A percentile compares a stretch with the other conserved stretches of the same genome.
These are phyloP conservation scores for Helichrysum umbraculigerum DNA, from an alignment of 129 eudicot species.

Conservation along the genomic window DNA sequence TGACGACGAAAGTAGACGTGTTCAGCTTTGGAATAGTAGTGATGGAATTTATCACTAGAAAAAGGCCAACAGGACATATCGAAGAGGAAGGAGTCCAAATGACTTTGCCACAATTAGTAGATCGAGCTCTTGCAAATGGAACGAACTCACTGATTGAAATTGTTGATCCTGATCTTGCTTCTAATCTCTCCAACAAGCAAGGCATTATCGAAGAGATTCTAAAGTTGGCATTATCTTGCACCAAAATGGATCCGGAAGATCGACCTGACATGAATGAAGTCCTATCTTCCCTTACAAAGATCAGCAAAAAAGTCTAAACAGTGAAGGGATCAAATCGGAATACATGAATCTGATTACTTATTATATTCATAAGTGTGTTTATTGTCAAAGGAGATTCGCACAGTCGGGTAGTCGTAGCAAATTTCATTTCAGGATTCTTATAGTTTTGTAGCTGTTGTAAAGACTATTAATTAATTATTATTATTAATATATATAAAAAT, in stretches of 20 bases:
- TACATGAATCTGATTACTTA: neutral
- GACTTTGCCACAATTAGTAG: conserved; percentile 62
- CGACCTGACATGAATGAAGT: conserved; percentile 77
- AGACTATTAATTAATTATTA: no score
- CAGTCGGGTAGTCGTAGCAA: neutral
- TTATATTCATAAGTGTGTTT: neutral
- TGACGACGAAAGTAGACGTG: conserved; percentile 88
- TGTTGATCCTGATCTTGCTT: conserved; percentile 59
- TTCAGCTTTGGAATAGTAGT: conserved; percentile 85
- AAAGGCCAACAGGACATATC: conserved; percentile 71
- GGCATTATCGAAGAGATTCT: conserved; percentile 55
- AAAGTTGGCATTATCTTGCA: conserved; percentile 70
- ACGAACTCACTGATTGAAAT: conserved; percentile 35
- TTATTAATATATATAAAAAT: no score
- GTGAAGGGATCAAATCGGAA: neutral
- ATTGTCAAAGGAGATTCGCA: neutral
- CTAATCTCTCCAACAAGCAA: conserved; percentile 40
- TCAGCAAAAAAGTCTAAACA: conserved; percentile 40
- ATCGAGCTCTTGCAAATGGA: conserved; percentile 47
- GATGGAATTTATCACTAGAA: conserved; percentile 75
- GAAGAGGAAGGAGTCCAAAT: conserved; percentile 57
- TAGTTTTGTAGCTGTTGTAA: neutral
- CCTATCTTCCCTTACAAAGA: conserved; percentile 58
- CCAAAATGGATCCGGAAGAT: conserved; percentile 55
- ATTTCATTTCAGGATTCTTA: neutral